A percentile compares a stretch with the other conserved stretches of the same genome.
These are phyloP conservation scores for Keqinozyma sinolaborantium DNA, from an alignment of 1,139 yeast species.

Conservation along the genomic window DNA sequence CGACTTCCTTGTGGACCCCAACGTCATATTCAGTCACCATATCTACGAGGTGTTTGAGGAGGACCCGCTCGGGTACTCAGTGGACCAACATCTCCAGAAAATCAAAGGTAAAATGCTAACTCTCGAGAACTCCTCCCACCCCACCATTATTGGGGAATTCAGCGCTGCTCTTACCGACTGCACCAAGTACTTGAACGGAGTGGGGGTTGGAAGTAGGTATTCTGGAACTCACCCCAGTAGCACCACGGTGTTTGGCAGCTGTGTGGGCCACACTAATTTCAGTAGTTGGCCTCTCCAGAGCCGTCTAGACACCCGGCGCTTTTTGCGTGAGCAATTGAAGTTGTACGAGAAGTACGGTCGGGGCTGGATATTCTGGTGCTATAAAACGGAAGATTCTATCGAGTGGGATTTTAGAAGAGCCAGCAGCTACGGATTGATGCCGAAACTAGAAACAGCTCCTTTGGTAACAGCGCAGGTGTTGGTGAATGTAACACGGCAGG, in stretches of 20 bases:
- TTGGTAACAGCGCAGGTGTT: background rate
- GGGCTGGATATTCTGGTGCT: slow-evolving; percentile 27
- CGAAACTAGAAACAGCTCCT: background rate
- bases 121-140: slow-evolving; percentile 14
- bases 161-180: slow-evolving; percentile 26
- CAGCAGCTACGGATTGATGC: slow-evolving; percentile 4
- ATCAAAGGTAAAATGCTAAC: slow-evolving; percentile 13
- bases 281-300: slow-evolving; percentile 12
- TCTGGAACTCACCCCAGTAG: slow-evolving; percentile 15
- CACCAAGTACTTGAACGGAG: slow-evolving; percentile 23
- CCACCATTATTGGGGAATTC: slow-evolving; percentile 22
- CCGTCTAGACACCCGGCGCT: slow-evolving; percentile 14
- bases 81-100: slow-evolving; percentile 13
- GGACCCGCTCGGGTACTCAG: slow-evolving; percentile 12
- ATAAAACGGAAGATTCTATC: slow-evolving; percentile 19
- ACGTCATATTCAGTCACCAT: slow-evolving; percentile 20
- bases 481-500: background rate
- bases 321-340: slow-evolving; percentile 17
- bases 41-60: slow-evolving; percentile 20
- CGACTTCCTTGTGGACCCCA: slow-evolving; percentile 9
- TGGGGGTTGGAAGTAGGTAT: slow-evolving; percentile 20
- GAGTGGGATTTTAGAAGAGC: slow-evolving; percentile 19
- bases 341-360: slow-evolving; percentile 11
- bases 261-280: slow-evolving; percentile 15
- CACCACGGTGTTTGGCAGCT: slow-evolving; percentile 13